A percentile compares a stretch with the other conserved stretches of the same genome.
These are phyloP conservation scores for Annulohypoxylon stygium DNA, from an alignment of 495 filamentous ascomycete species.

Conservation along the genomic window DNA sequence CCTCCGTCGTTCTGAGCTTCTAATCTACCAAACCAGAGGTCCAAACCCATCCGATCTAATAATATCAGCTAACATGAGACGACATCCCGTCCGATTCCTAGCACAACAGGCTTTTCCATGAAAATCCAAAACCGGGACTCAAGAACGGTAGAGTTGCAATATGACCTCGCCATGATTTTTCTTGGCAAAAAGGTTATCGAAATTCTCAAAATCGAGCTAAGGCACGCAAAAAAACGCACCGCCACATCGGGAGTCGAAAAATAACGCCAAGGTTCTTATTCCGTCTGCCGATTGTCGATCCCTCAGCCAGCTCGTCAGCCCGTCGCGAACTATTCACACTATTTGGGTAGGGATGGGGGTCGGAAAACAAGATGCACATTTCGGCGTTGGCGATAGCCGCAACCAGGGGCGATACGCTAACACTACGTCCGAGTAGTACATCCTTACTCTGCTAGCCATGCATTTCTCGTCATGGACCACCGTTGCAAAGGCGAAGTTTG, in stretches of 20 bases:
- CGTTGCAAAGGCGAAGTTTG: not conserved
- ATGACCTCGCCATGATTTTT: not conserved
- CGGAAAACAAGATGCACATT: constrained; percentile 29
- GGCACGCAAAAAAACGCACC: constrained; percentile 26
- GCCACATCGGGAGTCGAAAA: constrained; percentile 44
- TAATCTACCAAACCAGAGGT: not conserved
- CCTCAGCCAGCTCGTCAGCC: constrained; percentile 27
- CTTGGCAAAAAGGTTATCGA: constrained; percentile 3
- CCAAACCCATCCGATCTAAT: constrained; percentile 8
- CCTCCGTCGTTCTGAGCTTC: too few species aligned
- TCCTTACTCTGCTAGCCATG: not conserved
- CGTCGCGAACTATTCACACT: constrained; percentile 3
- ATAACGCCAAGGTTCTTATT: constrained; percentile 38
- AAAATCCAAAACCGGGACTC: not conserved
- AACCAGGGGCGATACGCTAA: constrained; percentile 27
- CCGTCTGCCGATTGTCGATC: constrained; percentile 31
- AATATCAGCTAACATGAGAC: constrained; percentile 2
- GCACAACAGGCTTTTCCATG: constrained; percentile 7
- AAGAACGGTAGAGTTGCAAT: constrained; percentile 24
- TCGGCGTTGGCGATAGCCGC: constrained; percentile 39
- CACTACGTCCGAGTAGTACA: constrained; percentile 4
- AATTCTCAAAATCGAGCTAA: not conserved
- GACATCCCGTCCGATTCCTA: constrained; percentile 10
- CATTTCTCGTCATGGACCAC: not conserved
- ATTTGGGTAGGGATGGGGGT: not conserved